Percentiles rank a stretch among this genome's conserved stretches.
phyloP scores from a whole-genome alignment of 768 basidiomycete species.

The Mycena olivaceomarginata region DNA sequence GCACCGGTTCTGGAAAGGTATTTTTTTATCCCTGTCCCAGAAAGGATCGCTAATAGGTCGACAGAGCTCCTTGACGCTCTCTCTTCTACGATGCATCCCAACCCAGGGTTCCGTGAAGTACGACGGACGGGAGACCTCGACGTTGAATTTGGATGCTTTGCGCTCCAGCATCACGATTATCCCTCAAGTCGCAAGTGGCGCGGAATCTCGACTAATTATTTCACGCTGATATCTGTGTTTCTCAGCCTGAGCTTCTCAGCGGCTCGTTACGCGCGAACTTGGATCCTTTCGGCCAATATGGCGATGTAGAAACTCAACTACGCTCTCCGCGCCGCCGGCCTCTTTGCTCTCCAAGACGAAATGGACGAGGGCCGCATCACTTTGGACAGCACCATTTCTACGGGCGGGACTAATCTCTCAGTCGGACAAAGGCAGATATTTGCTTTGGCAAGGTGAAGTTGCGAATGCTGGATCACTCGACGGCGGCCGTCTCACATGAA shows the following conservation, averaged over 20 bases:
- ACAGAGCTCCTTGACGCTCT: constrained; percentile 74
- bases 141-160: constrained; percentile 63
- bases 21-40: constrained; percentile 25
- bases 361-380: constrained; percentile 48
- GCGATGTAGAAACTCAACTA: constrained; percentile 61
- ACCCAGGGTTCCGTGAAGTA: constrained; percentile 55
- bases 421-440: constrained; percentile 69
- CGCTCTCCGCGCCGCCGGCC: constrained; percentile 59
- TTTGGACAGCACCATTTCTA: constrained; percentile 35
- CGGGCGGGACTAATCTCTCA: constrained; percentile 51
- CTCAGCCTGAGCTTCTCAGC: constrained; percentile 58
- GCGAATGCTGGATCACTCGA: no score
- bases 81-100: constrained; percentile 67
- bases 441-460: constrained; percentile 58
- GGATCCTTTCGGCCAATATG: constrained; percentile 67
- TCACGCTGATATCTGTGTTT: no score
- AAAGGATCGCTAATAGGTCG: not conserved
- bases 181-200: constrained; percentile 49
- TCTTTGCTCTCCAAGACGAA: constrained; percentile 57
- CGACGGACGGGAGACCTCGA: constrained; percentile 62
- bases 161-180: constrained; percentile 68
- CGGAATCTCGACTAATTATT: no score
- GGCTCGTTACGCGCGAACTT: constrained; percentile 67
- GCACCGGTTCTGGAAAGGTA: constrained; percentile 48
- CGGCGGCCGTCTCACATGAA: not conserved